These are phyloP conservation scores for Stemphylium beticola DNA, from an alignment of 2,329 filamentous ascomycete species.

Conservation along the genomic window DNA sequence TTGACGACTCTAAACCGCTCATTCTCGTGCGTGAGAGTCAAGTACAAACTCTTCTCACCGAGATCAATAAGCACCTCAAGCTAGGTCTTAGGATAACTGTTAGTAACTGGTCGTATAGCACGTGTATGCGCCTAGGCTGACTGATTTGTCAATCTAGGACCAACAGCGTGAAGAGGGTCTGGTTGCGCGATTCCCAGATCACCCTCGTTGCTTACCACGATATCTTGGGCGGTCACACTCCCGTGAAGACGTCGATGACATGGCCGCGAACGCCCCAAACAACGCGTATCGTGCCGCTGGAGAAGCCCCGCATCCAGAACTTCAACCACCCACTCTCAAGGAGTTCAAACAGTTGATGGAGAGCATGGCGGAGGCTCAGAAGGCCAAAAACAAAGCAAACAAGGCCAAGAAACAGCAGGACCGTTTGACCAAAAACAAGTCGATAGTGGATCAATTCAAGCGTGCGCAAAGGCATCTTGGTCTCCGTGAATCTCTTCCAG, in stretches of 20 bases:
- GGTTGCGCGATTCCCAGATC: conserved; percentile 65
- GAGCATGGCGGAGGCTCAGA: conserved; percentile 57
- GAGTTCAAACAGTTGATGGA: conserved; percentile 63
- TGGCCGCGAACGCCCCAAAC: conserved; percentile 33
- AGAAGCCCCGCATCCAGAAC: conserved; percentile 32
- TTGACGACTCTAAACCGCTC: conserved; percentile 58
- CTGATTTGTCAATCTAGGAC: conserved; percentile 17
- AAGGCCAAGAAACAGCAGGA: conserved; percentile 60
- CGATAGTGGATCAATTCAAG: conserved; percentile 63
- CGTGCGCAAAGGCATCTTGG: conserved; percentile 75
- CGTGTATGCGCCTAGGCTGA: no score
- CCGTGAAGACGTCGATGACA: conserved; percentile 52
- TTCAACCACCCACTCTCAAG: conserved; percentile 49
- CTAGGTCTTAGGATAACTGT: conserved; percentile 64
- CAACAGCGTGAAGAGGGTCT: conserved; percentile 62
- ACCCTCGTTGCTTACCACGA: conserved; percentile 68
- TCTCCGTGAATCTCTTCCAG: conserved; percentile 55
- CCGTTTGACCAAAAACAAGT: conserved; percentile 57
- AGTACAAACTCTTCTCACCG: conserved; percentile 66
- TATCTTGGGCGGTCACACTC: conserved; percentile 67
- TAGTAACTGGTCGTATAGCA: no score
- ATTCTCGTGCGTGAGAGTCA: conserved; percentile 73
- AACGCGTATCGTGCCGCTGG: conserved; percentile 16
- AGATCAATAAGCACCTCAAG: conserved; percentile 66
- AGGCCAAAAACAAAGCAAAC: conserved; percentile 55